These are phyloP conservation scores for Licmophora abbreviata DNA, from an alignment of 108 stramenopile genomes.

Conservation along the genomic window DNA sequence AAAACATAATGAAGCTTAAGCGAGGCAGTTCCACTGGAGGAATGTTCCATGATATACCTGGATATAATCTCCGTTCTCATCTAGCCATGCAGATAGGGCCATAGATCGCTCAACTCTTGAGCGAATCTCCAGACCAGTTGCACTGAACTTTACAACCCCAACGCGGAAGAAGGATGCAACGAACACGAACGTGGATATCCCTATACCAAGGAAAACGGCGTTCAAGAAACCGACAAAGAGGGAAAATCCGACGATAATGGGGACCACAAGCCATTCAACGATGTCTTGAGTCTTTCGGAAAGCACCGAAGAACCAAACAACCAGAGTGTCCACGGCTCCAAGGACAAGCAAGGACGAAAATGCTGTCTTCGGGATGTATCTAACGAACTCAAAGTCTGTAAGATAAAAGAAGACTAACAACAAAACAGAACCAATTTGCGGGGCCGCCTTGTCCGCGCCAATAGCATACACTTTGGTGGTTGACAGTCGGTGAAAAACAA, in stretches of 20 bases:
- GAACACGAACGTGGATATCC: slow-evolving; percentile 62
- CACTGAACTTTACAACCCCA: slow-evolving; percentile 66
- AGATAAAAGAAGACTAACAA: slow-evolving; percentile 43
- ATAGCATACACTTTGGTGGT: too few species aligned
- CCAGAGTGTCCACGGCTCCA: slow-evolving; percentile 40
- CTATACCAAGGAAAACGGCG: slow-evolving; percentile 56
- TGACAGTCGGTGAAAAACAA: too few species aligned
- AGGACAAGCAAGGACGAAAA: slow-evolving; percentile 63
- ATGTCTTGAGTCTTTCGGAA: slow-evolving; percentile 30
- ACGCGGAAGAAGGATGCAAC: slow-evolving; percentile 55
- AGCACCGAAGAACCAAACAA: slow-evolving; percentile 43
- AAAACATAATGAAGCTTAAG: too few species aligned
- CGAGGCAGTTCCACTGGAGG: too few species aligned
- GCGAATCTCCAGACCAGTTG: slow-evolving; percentile 52
- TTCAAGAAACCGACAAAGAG: slow-evolving; percentile 46
- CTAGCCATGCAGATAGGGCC: slow-evolving; percentile 45
- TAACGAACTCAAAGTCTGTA: slow-evolving; percentile 46
- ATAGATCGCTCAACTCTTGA: slow-evolving; percentile 54
- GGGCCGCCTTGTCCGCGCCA: slow-evolving; percentile 29
- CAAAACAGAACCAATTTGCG: slow-evolving; percentile 38
- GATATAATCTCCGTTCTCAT: slow-evolving; percentile 54
- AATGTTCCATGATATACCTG: too few species aligned
- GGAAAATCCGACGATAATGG: slow-evolving; percentile 49
- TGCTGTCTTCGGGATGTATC: slow-evolving; percentile 54
- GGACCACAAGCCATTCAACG: slow-evolving; percentile 63